These are phyloP conservation scores for Annulohypoxylon nitens DNA, from an alignment of 495 filamentous ascomycete genomes.

Conservation along the genomic window DNA sequence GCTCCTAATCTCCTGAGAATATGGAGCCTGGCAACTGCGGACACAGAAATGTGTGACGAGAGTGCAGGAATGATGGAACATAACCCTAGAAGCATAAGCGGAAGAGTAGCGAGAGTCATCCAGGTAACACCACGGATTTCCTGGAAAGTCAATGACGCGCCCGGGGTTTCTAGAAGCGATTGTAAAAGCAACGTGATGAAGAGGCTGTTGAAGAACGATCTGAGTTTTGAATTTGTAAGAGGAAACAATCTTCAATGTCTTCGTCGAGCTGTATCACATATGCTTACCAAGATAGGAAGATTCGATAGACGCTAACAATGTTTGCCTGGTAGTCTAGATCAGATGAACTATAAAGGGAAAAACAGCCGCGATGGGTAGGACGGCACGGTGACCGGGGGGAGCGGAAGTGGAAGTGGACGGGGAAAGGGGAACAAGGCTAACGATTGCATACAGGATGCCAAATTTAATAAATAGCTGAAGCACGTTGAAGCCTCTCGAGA, in stretches of 20 bases:
- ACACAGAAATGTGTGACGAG: conserved; percentile 28
- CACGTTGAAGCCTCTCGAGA: conserved; percentile 26
- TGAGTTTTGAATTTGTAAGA: not conserved
- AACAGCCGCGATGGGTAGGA: conserved; percentile 34
- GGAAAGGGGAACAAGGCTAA: conserved; percentile 4
- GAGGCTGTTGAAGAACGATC: conserved; percentile 8
- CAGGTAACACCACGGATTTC: not conserved
- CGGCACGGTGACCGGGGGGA: conserved; percentile 21
- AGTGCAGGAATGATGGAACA: conserved; percentile 35
- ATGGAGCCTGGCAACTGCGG: conserved; percentile 15
- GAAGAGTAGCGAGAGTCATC: conserved; percentile 18
- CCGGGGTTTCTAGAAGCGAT: not conserved
- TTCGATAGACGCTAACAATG: not conserved
- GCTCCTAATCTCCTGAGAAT: not conserved
- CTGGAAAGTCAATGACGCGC: not conserved
- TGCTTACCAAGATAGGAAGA: conserved; percentile 5
- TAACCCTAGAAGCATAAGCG: conserved; percentile 16
- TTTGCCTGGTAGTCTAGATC: conserved; percentile 8
- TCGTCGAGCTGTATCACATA: not conserved
- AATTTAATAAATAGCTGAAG: conserved; percentile 18
- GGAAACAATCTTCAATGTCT: not conserved
- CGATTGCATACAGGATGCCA: conserved; percentile 11
- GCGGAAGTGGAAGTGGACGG: not conserved
- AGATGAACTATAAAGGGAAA: conserved; percentile 40
- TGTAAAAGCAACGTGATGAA: not conserved